Conservation (phyloP, 148 eudicot species). For the Rhododendron henanense region DNA sequence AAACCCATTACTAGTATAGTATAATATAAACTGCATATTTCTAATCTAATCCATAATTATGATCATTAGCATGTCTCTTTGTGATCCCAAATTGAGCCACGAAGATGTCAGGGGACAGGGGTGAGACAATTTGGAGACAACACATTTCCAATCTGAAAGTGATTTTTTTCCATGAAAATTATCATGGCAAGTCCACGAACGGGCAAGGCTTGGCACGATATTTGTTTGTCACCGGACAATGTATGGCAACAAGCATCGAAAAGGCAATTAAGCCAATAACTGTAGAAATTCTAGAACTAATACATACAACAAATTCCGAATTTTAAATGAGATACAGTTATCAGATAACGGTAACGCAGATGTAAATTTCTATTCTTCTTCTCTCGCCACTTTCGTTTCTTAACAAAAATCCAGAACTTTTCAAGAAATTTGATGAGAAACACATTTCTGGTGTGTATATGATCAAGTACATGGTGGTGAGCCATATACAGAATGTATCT, state of each 20-base stretch:
- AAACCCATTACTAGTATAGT: not conserved
- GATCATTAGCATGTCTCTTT: not conserved
- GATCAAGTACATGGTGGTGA: too few species aligned
- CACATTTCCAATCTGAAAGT: not conserved
- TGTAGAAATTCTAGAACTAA: not conserved
- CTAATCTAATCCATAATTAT: not conserved
- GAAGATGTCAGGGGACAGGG: not conserved
- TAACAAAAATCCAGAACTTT: not conserved
- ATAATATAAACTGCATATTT: not conserved
- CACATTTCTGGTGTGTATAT: not conserved
- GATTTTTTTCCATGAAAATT: not conserved
- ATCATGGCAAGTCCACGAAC: not conserved
- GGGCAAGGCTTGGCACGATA: not conserved
- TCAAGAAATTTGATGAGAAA: not conserved
- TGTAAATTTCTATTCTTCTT: not conserved
- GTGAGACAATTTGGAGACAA: not conserved
- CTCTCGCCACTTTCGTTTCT: not conserved
- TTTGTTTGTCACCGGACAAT: not conserved
- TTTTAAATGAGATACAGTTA: not conserved
- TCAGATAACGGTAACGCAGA: not conserved
- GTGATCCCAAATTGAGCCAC: not conserved
- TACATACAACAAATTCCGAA: not conserved
- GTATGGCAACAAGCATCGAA: not conserved
- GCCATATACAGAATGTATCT: too few species aligned
- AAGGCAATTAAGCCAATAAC: not conserved